A percentile compares a stretch with the other conserved stretches of the same genome.
These are phyloP conservation scores for Pseudofabraea citricarpa DNA, from an alignment of 2,329 filamentous ascomycete genomes.

Conservation along the genomic window DNA sequence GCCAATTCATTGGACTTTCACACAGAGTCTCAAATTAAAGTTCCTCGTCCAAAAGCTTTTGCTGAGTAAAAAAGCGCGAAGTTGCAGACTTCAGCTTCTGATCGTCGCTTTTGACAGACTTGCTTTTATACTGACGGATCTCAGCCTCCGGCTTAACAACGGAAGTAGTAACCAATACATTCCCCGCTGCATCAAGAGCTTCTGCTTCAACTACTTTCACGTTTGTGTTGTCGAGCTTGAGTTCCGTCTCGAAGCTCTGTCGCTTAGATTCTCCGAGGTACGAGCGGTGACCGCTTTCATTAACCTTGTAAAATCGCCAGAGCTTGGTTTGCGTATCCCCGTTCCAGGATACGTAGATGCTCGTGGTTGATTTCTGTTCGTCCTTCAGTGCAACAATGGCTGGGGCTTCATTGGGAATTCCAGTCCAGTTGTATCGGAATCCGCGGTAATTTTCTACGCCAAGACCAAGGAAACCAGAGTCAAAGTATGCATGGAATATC, in stretches of 20 bases:
- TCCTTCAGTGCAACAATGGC: constrained; percentile 30
- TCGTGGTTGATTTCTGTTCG: constrained; percentile 25
- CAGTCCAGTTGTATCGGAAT: constrained; percentile 35
- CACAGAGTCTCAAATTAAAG: no score
- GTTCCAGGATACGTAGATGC: constrained; percentile 50
- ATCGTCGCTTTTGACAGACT: no score
- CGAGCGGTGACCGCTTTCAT: constrained; percentile 28
- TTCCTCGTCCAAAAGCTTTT: no score
- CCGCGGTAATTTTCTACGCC: constrained; percentile 34
- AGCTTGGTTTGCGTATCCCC: constrained; percentile 40
- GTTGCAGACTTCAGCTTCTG: no score
- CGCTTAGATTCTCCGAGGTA: constrained; percentile 34
- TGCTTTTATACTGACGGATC: constrained; percentile 8
- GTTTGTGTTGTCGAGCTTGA: constrained; percentile 2
- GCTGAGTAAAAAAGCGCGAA: no score
- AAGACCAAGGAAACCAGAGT: constrained; percentile 23
- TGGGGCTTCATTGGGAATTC: constrained; percentile 29
- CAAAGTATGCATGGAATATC: constrained; percentile 34
- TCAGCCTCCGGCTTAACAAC: constrained; percentile 6
- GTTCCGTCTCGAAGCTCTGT: constrained; percentile 38
- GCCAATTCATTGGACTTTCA: no score
- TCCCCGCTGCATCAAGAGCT: constrained; percentile 8
- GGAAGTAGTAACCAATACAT: constrained; percentile 6
- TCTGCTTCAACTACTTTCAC: constrained; percentile 8
- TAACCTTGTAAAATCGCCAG: constrained; percentile 43